Evolutionary conservation across 176 grass and related monocot species (phyloP).

Genomic region (Aegilops sharonensis): DNA sequence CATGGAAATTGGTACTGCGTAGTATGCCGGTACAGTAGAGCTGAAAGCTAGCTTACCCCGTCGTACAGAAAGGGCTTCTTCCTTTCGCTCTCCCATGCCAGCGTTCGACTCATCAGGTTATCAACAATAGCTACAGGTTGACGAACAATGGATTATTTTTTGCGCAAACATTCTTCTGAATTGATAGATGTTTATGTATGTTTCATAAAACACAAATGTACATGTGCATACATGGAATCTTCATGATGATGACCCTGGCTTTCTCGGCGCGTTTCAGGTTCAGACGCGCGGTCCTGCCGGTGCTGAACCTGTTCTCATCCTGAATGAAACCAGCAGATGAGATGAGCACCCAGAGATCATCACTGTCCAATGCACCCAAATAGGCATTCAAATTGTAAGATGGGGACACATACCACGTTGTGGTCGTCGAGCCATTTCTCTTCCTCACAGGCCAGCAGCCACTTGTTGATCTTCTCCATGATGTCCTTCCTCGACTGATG

Average conservation of each 20-base stretch:
- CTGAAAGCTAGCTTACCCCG: slow-evolving; percentile 28
- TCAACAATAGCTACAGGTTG: slow-evolving; percentile 43
- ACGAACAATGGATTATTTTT: not conserved
- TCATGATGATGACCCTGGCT: slow-evolving; percentile 48
- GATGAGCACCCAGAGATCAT: not conserved
- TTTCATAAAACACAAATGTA: not conserved
- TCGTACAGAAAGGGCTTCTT: slow-evolving; percentile 65
- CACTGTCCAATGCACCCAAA: not conserved
- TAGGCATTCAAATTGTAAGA: not conserved
- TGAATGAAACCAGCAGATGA: slow-evolving; percentile 22
- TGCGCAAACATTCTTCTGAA: not conserved
- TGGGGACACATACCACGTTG: slow-evolving; percentile 24
- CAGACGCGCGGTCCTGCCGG: slow-evolving; percentile 51
- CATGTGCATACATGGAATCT: slow-evolving; percentile 43
- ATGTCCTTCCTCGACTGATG: slow-evolving; percentile 55
- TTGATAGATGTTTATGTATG: not conserved
- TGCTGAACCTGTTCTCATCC: slow-evolving; percentile 60
- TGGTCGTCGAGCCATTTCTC: slow-evolving; percentile 61
- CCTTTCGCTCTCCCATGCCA: slow-evolving; percentile 58
- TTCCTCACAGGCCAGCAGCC: slow-evolving; percentile 64
- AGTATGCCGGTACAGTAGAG: not conserved
- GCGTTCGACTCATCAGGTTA: slow-evolving; percentile 50
- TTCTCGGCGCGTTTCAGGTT: slow-evolving; percentile 72
- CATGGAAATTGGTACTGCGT: not conserved
- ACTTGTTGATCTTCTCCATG: slow-evolving; percentile 69